These are phyloP conservation scores for Bremia lactucae DNA, from an alignment of 352 stramenopile genomes.

Conservation along the genomic window DNA sequence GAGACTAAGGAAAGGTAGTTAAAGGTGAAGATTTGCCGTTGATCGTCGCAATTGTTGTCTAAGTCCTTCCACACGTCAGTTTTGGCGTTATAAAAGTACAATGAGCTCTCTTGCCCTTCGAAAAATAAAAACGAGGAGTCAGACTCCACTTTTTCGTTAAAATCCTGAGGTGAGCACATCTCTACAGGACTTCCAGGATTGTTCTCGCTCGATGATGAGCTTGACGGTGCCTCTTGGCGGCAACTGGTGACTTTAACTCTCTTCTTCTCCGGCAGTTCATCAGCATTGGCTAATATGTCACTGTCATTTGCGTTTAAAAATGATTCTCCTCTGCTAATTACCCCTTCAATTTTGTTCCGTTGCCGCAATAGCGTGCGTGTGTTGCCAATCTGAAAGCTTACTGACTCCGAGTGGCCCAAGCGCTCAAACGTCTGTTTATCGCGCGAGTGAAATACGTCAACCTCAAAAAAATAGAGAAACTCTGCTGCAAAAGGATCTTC, in stretches of 20 bases:
- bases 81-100: slow-evolving; percentile 20
- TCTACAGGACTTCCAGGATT: slow-evolving; percentile 11
- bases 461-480: slow-evolving; percentile 83
- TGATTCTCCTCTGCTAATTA: slow-evolving; percentile 22
- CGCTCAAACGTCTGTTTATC: slow-evolving; percentile 54
- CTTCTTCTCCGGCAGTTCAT: slow-evolving; percentile 74
- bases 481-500: slow-evolving; percentile 39
- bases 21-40: slow-evolving; percentile 16
- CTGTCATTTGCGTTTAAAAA: slow-evolving; percentile 24
- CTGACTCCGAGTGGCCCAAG: slow-evolving; percentile 57
- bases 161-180: slow-evolving; percentile 20
- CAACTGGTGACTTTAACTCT: slow-evolving; percentile 44
- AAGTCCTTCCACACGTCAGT: slow-evolving; percentile 28
- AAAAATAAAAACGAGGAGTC: slow-evolving; percentile 51
- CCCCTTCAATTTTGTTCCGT: slow-evolving; percentile 51
- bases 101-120: slow-evolving; percentile 23
- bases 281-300: slow-evolving; percentile 33
- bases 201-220: slow-evolving; percentile 29
- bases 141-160: slow-evolving; percentile 32
- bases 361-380: slow-evolving; percentile 75
- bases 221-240: slow-evolving; percentile 30
- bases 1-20: slow-evolving; percentile 48
- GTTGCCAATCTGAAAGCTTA: slow-evolving; percentile 81
- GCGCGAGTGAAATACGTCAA: slow-evolving; percentile 66
- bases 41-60: slow-evolving; percentile 13